Conservation (phyloP, 768 basidiomycete genomes). For the Amanita subjunquillea region DNA sequence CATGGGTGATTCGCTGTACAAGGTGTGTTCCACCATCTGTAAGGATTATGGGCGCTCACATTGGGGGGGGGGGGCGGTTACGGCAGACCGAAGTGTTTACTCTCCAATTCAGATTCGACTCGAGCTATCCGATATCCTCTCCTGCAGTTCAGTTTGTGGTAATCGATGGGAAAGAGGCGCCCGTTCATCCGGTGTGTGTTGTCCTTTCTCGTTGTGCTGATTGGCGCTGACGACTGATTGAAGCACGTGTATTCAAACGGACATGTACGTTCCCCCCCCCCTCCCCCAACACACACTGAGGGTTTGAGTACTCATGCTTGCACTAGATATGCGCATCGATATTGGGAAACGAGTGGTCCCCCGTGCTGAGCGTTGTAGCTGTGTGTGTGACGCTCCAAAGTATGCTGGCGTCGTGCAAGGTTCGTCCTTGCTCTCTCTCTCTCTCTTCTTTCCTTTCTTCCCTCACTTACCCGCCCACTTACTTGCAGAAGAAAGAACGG, state of each 20-base stretch:
- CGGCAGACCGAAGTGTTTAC: slow-evolving; percentile 64
- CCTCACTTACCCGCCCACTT: not conserved
- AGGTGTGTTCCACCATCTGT: slow-evolving; percentile 29
- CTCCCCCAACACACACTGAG: not conserved
- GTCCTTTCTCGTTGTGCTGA: not conserved
- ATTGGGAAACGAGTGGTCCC: slow-evolving; percentile 84
- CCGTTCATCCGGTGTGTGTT: slow-evolving; percentile 60
- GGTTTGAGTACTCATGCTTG: not conserved
- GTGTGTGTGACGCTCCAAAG: slow-evolving; percentile 84
- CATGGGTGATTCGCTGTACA: slow-evolving; percentile 73
- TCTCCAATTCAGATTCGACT: slow-evolving; percentile 74
- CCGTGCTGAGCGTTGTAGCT: slow-evolving; percentile 72
- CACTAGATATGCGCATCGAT: slow-evolving; percentile 81
- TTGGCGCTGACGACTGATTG: not conserved
- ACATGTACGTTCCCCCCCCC: slow-evolving; percentile 40
- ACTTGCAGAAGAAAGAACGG: slow-evolving; percentile 43
- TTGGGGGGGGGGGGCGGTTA: too few relatives aligned
- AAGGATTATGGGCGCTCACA: not conserved
- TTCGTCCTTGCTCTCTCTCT: slow-evolving; percentile 14
- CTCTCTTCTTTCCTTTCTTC: not conserved
- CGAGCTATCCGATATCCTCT: slow-evolving; percentile 76
- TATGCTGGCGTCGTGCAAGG: slow-evolving; percentile 92
- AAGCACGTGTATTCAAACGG: slow-evolving; percentile 86
- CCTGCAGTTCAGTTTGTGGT: slow-evolving; percentile 84
- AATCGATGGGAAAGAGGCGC: slow-evolving; percentile 51